Evolutionary conservation across 164 flowering plant genomes (phyloP).

Genomic region (Magnolia changhungtana): DNA sequence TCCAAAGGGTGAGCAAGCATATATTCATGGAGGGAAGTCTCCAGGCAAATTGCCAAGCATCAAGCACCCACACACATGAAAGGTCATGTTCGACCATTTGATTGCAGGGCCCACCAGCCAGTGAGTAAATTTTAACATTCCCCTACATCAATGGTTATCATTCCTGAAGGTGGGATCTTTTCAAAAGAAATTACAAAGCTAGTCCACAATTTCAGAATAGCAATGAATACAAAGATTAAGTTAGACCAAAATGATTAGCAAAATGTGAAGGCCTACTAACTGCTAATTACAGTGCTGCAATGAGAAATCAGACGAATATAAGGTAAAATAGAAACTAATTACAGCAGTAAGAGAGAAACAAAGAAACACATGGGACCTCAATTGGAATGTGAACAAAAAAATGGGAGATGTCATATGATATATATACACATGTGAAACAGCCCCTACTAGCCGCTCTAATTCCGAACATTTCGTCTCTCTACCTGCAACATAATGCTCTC

Average conservation of each 20-base stretch:
- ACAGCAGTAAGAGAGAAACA: not conserved
- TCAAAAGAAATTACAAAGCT: too few species aligned
- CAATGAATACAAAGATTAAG: not conserved
- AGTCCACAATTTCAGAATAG: too few species aligned
- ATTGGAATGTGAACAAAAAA: not conserved
- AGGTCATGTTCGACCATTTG: too few species aligned
- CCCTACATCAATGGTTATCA: too few species aligned
- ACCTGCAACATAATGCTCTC: not conserved
- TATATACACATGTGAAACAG: not conserved
- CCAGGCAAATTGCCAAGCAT: too few species aligned
- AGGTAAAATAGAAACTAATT: too few species aligned
- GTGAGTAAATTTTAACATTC: too few species aligned
- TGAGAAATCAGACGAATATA: not conserved
- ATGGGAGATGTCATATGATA: not conserved
- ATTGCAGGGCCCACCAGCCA: too few species aligned
- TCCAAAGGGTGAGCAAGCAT: too few species aligned
- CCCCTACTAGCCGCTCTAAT: not conserved
- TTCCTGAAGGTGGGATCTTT: too few species aligned
- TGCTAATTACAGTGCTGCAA: not conserved
- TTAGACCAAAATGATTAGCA: not conserved
- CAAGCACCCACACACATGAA: too few species aligned
- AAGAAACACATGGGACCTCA: not conserved
- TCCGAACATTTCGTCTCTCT: not conserved
- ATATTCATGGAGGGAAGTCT: too few species aligned
- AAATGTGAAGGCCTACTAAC: not conserved